Conservation (phyloP, 306 rosid genomes). For the Prunus dulcis region DNA sequence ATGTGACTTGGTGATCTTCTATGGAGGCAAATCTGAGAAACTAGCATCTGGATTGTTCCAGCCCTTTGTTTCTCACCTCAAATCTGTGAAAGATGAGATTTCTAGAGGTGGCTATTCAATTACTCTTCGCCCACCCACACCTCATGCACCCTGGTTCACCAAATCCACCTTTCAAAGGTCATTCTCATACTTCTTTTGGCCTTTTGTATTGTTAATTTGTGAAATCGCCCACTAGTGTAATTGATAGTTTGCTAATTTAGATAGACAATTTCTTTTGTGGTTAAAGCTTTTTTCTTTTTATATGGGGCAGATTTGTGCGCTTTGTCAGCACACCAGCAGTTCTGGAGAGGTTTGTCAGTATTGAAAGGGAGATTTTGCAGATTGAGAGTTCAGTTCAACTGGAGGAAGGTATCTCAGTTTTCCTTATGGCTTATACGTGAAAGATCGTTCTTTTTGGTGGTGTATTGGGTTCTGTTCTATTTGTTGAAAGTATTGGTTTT, state of each 20-base stretch:
- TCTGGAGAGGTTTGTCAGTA: conserved; percentile 62
- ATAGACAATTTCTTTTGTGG: neutral
- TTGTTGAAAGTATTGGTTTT: neutral
- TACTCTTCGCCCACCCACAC: conserved; percentile 48
- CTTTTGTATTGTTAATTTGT: neutral
- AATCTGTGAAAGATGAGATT: conserved; percentile 56
- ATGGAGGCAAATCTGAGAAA: conserved; percentile 41
- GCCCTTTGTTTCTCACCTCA: conserved; percentile 59
- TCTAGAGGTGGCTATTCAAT: conserved; percentile 68
- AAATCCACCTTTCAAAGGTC: conserved; percentile 61
- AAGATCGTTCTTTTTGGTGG: neutral
- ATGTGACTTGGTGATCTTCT: conserved; percentile 53
- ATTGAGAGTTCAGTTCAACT: conserved; percentile 50
- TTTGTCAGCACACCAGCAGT: conserved; percentile 69
- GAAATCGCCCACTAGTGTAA: neutral
- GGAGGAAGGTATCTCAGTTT: conserved; percentile 26
- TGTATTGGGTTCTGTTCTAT: neutral
- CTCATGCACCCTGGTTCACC: conserved; percentile 50
- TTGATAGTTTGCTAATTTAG: neutral
- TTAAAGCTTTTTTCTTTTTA: neutral
- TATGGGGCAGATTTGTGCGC: conserved; percentile 54
- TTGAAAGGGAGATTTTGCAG: conserved; percentile 63
- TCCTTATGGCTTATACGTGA: neutral
- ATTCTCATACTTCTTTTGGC: neutral
- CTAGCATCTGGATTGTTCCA: conserved; percentile 66